Conservation (phyloP, 306 rosid genomes). For the Acacia confusa region DNA sequence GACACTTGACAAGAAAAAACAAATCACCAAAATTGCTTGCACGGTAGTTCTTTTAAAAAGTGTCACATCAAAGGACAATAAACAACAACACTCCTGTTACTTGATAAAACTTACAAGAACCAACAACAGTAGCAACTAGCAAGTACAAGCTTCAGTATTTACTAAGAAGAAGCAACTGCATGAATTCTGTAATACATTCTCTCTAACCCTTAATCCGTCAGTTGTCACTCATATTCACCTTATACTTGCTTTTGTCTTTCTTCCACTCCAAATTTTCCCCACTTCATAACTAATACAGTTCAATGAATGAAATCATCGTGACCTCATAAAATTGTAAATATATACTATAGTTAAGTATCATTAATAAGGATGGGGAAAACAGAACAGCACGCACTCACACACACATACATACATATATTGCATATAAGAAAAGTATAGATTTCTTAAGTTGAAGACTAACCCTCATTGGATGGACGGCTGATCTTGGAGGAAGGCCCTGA, state of each 20-base stretch:
- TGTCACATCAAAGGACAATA: background rate
- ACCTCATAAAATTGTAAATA: slow-evolving; percentile 23
- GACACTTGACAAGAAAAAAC: background rate
- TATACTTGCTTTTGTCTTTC: background rate
- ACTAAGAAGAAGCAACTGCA: slow-evolving; percentile 6
- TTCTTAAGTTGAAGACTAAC: slow-evolving; percentile 45
- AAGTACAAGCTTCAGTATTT: slow-evolving; percentile 8
- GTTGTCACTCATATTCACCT: background rate
- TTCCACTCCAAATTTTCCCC: background rate
- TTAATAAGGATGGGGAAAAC: background rate
- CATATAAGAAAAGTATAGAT: slow-evolving; percentile 14
- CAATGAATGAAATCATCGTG: background rate
- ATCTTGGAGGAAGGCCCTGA: slow-evolving; percentile 99
- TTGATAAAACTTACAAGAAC: background rate
- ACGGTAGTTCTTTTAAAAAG: background rate
- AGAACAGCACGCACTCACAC: background rate
- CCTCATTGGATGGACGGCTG: slow-evolving; percentile 98
- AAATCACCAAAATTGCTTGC: background rate
- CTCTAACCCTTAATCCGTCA: background rate
- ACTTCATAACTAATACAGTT: background rate
- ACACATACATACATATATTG: background rate
- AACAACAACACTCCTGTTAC: background rate
- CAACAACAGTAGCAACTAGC: background rate
- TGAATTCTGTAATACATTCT: background rate
- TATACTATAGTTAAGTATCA: slow-evolving; percentile 19